Evolutionary conservation across 2,329 filamentous ascomycete genomes (phyloP), one percentile per base, ranked within the genome.

Genomic region (Verticillium longisporum): DNA sequence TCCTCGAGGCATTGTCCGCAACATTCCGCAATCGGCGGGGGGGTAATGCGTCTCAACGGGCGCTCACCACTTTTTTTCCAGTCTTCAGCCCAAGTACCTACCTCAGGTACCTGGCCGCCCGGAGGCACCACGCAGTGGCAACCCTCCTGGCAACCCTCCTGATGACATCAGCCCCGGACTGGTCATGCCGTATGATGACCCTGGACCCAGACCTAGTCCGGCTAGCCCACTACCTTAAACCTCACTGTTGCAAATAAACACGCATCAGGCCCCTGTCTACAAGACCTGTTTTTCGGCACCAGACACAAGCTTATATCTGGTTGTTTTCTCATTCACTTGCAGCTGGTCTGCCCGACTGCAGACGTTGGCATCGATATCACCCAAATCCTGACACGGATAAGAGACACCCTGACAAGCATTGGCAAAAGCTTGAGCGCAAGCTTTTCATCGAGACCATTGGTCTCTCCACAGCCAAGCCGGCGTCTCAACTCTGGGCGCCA

Each of bases 381-480:
- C 34, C 55, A 11, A 26, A 13, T 21, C 14, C 33, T 15, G 18
- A 14, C 32, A 13, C 15, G 32, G 32, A 38, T 18, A 11, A n/a
- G 18, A 26, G 11, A 15, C 11, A 45, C 41, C 37, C 18, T 32
- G 56, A 45, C 33, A 26, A 57, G 56, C 56, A 57, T 57, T 58
- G 56, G 56, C 56, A 50, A 58, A 58, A 58, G 56, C 56, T 58
- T 58, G 56, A 50, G 45, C n/a, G 18, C 6, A 18, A 4, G n/a
- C 45, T 50, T 58, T 41, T 41, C 33, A 21, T n/a, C 15, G 7
- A 11, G 11, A 18, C 21, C 55, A 56, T 56, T 56, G 55, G 55
- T n/a, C 33, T n/a, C 56, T 58, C 56, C 56, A 50, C 56, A 41
- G 37, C 56, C 56, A 58, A 41, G 56, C 50, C 56, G 15, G 56